Conservation (phyloP, 163 green algal genomes). For the Scenedesmus sp. region DNA sequence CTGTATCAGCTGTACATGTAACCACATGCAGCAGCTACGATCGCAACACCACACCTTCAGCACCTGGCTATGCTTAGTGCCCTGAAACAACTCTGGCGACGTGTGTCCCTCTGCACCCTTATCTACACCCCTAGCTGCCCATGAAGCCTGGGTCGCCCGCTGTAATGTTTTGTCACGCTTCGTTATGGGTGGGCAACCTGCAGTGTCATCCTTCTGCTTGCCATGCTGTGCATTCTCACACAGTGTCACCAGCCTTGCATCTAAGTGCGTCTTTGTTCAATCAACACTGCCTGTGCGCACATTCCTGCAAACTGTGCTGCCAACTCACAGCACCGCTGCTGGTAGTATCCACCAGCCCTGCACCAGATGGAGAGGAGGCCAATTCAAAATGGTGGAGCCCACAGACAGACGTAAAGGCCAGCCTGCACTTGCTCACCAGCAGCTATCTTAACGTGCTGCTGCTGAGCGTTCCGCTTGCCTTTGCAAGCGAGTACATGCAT, state of each 20-base stretch:
- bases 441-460: conserved; percentile 80
- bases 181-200: too few species aligned
- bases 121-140: background rate
- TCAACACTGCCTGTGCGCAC: too few species aligned
- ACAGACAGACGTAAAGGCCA: background rate
- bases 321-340: background rate
- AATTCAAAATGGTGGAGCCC: conserved; percentile 36
- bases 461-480: conserved; percentile 68
- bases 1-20: background rate
- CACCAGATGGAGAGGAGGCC: background rate
- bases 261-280: too few species aligned
- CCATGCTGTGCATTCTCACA: too few species aligned
- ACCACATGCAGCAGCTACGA: background rate
- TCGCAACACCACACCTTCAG: background rate
- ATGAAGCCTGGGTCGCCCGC: too few species aligned
- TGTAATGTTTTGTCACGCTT: too few species aligned
- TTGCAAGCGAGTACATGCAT: conserved; percentile 41
- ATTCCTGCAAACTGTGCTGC: background rate
- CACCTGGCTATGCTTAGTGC: background rate
- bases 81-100: background rate
- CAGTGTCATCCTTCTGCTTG: background rate
- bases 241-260: too few species aligned
- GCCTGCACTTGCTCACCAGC: conserved; percentile 28
- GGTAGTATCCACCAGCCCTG: background rate
- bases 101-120: background rate